Base-by-base conservation (phyloP, 371 early-diverging fungal species). In the Mucor racemosus region DNA sequence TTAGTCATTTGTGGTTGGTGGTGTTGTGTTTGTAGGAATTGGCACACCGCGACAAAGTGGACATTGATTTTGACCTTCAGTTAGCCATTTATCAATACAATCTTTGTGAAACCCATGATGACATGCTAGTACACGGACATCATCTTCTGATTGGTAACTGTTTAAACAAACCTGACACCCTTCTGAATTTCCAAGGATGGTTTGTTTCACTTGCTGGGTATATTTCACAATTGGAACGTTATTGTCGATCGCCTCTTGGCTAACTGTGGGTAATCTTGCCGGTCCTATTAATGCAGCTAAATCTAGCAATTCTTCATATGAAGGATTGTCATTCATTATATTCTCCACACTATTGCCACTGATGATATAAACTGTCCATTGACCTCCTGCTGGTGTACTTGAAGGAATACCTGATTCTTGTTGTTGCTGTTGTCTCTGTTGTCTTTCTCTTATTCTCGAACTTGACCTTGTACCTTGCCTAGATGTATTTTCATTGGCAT, bases 81-180 rank as follows among this genome's bases (percentile, higher is more conserved):
- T 76, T 10, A 90, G 75, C 92, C 92, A 92, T 64, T 85, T 80
- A 72, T 93, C 93, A n/a, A 94, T 85, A 75, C 95, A 94, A 11
- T 86, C 86, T 58, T 81, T 58, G 74, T 95, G 95, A 79, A 91
- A 95, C 35, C 85, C 87, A 67, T 95, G 95, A 26, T 79, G 71
- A 73, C 95, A 93, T 11, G 75, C 72, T 42, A 93, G 72, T 4
- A 86, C 77, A 33, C 91, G 74, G 35, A 92, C 71, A 55, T 81
- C 76, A 10, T 91, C 88, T 7, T 77, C 83, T 17, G 81, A 80
- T 54, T 84, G 86, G 64, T 91, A 92, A 7, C 71, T 76, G 26
- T 75, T 76, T 56, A 93, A 74, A 71, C 93, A 93, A 26, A 93
- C 70, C 50, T 85, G 76, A 60, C 76, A 76, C 31, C 65, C 65